These are phyloP conservation scores for Colletotrichum salicis DNA, from an alignment of 2,329 filamentous ascomycete genomes.

Conservation along the genomic window DNA sequence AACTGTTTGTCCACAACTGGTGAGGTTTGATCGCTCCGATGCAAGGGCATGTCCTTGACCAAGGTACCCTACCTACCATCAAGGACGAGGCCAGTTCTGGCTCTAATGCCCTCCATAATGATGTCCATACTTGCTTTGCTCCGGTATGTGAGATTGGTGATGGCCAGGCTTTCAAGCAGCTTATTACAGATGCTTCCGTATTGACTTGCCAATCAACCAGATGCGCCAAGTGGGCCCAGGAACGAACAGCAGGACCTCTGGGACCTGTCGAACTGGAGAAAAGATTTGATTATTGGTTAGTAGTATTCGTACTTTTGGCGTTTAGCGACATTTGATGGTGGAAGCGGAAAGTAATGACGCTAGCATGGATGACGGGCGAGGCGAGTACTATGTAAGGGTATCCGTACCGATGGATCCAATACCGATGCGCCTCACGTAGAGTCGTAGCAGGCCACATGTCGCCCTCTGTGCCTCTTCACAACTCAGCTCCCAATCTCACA, in stretches of 20 bases:
- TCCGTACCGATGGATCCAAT: background rate
- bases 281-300: background rate
- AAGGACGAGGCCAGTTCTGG: background rate
- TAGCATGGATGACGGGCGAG: background rate
- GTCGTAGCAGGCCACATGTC: background rate
- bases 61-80: too few species aligned
- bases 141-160: background rate
- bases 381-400: background rate
- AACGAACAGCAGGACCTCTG: background rate
- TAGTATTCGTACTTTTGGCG: background rate
- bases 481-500: background rate
- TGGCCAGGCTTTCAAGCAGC: background rate
- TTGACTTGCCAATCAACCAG: background rate
- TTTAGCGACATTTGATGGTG: background rate
- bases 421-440: background rate
- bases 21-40: background rate
- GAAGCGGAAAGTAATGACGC: background rate
- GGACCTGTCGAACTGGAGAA: background rate
- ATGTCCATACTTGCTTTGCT: background rate
- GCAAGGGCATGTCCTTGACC: background rate
- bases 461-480: too few species aligned
- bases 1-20: background rate
- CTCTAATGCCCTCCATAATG: background rate
- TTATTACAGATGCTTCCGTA: background rate
- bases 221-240: background rate